Evolutionary conservation across 2,329 filamentous ascomycete genomes (phyloP).

Genomic region (Alternaria gansuensis): DNA sequence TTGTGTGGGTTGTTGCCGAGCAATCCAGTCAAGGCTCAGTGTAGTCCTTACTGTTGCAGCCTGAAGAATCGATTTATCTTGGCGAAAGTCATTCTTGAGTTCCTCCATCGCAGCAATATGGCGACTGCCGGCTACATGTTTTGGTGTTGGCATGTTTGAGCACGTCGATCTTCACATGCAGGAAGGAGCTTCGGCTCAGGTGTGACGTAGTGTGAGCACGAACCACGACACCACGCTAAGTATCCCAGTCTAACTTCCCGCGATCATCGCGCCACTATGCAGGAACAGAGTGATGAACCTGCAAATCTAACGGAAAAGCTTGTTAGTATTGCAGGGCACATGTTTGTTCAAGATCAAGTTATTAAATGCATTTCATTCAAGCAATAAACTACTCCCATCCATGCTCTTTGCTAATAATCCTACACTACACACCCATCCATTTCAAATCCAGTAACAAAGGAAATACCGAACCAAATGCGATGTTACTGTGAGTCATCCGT

Average conservation of each 20-base stretch:
- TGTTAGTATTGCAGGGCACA: neutral
- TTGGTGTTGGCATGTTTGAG: slow-evolving; percentile 17
- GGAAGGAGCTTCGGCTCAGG: neutral
- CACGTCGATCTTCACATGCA: slow-evolving; percentile 40
- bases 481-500: slow-evolving; percentile 20
- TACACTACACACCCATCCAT: slow-evolving; percentile 25
- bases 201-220: slow-evolving; percentile 45
- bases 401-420: slow-evolving; percentile 27
- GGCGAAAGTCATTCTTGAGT: slow-evolving; percentile 31
- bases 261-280: slow-evolving; percentile 8
- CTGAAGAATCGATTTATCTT: slow-evolving; percentile 27
- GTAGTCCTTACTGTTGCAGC: slow-evolving; percentile 33
- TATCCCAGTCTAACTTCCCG: slow-evolving; percentile 15
- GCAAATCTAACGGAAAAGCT: slow-evolving; percentile 9
- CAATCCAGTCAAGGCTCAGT: too few relatives aligned
- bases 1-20: neutral
- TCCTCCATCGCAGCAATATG: slow-evolving; percentile 33
- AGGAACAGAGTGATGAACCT: slow-evolving; percentile 15
- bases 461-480: slow-evolving; percentile 25
- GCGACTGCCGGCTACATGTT: slow-evolving; percentile 4
- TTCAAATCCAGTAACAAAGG: slow-evolving; percentile 2
- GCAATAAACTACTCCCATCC: slow-evolving; percentile 11
- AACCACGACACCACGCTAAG: slow-evolving; percentile 36
- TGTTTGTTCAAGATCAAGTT: neutral
- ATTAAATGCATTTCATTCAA: slow-evolving; percentile 22